Base-by-base conservation (phyloP, 2,329 filamentous ascomycete genomes). In the Knufia fluminis region DNA sequence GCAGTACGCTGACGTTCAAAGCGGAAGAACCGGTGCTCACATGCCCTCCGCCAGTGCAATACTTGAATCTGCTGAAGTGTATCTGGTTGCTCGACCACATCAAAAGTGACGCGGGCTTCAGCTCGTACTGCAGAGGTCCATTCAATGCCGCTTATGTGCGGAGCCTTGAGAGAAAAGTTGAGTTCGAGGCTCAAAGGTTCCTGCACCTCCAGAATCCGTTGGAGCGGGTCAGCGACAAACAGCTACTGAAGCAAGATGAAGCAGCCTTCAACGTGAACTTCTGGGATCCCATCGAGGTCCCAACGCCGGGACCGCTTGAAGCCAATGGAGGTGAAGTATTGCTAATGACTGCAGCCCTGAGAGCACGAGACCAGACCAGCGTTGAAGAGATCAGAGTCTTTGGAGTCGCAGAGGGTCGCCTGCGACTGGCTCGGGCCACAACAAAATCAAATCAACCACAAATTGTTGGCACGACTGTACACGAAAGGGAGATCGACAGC, bases 11-110 rank as follows among this genome's bases (percentile, higher is more conserved):
- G 16, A 19, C 17, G 2, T 49, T 49, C 19, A 24, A 19, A 12
- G n/a, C 4, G 10, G n/a, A 43, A 24, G 17, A 9, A 16, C 47
- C 47, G 2, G 16, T 16, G 9, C 9, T 49, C 6, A 9, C 20
- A 19, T 42, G 10, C 12, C 47, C 47, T 4, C 14, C 38, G 8
- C 23, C 47, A 9, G 31, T 38, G 4, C 47, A 49, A 26, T 49
- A 49, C 19, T 35, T 49, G 12, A 49, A 49, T 20, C 38, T 49
- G 3, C 28, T 49, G 10, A 49, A 49, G 19, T 43, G 38, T 19
- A 44, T 49, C 28, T 49, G 28, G 23, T 6, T 49, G 6, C 24
- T 49, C n/a, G 36, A 49, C 2, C 3, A 35, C 19, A 43, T 49
- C n/a, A 42, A 33, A 20, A n/a, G 17, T 16, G 38, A 49, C 28